A percentile compares a stretch with the other conserved stretches of the same genome.
phyloP scores from a whole-genome alignment of 441 rosid species.

The Euphorbia schlechtendalii region DNA sequence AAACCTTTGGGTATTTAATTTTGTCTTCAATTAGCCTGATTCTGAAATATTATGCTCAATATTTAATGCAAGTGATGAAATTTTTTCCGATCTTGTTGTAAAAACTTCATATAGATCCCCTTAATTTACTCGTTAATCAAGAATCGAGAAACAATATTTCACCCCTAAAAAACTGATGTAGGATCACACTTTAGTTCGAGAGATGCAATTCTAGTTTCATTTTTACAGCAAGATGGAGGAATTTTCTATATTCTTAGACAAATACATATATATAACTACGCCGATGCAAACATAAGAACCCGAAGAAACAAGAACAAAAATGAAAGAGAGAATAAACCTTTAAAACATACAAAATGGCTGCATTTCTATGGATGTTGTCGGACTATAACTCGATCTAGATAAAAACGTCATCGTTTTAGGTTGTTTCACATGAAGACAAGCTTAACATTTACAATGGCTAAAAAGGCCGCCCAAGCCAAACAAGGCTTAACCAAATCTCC shows the following conservation, averaged over 20 bases:
- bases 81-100: no score
- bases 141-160: no score
- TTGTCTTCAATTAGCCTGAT: no score
- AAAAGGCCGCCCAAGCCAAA: slow-evolving; percentile 61
- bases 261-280: background rate
- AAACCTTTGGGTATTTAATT: no score
- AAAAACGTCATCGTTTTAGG: background rate
- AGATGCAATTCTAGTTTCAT: background rate
- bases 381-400: background rate
- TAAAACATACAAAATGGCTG: background rate
- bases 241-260: no score
- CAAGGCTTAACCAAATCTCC: slow-evolving; percentile 64
- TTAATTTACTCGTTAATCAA: no score
- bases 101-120: no score
- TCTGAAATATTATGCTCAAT: no score
- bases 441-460: slow-evolving; percentile 51
- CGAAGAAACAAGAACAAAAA: background rate
- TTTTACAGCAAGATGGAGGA: background rate
- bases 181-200: no score
- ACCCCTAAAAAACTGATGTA: no score
- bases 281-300: background rate
- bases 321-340: no score
- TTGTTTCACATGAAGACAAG: slow-evolving; percentile 35
- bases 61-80: no score
- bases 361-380: background rate